Evolutionary conservation across 2,329 filamentous ascomycete genomes (phyloP).

Genomic region (Nectriaceae sp.): DNA sequence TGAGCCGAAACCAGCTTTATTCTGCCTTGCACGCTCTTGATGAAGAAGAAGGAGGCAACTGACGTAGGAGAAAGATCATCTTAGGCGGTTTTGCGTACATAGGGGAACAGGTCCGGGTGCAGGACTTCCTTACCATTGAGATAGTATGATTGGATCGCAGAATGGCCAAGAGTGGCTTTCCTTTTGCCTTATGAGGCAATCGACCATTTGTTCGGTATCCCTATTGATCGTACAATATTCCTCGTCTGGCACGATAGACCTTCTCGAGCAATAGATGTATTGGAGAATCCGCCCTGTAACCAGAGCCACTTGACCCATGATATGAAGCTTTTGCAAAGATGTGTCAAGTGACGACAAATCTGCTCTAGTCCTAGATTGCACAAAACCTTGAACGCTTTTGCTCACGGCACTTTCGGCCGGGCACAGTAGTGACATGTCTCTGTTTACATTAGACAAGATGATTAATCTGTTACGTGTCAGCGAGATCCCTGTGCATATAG

Average conservation of each 20-base stretch:
- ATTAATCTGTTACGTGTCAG: neutral
- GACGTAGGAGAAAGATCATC: neutral
- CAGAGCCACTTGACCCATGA: neutral
- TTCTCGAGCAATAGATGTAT: neutral
- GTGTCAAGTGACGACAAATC: neutral
- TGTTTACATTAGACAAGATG: neutral
- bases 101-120: neutral
- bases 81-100: no score
- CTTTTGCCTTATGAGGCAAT: neutral
- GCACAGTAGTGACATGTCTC: neutral
- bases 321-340: neutral
- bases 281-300: neutral
- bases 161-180: neutral
- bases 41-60: neutral
- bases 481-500: neutral
- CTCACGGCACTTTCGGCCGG: neutral
- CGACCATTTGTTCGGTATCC: neutral
- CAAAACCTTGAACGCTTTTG: neutral
- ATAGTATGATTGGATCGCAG: neutral
- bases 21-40: neutral
- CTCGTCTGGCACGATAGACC: neutral
- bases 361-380: neutral
- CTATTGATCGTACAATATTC: neutral
- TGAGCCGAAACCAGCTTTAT: neutral
- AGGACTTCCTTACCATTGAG: neutral